Conservation (phyloP, 1,284 basidiomycete species). For the Heterobasidion annosum region DNA sequence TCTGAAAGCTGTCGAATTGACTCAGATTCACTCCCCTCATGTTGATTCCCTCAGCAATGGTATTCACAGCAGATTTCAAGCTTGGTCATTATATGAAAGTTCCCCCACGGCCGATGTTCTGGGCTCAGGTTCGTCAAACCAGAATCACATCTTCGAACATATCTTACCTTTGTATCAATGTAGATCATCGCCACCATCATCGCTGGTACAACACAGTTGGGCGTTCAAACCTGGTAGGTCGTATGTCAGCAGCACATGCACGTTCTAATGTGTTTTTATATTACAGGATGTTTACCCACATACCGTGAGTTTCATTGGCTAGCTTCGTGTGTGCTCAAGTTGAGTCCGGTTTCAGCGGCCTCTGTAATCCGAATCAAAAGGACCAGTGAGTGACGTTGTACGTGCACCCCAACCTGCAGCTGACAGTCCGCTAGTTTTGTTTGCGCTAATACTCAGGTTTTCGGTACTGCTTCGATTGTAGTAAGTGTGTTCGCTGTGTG, state of each 20-base stretch:
- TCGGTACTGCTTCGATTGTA: constrained; percentile 35
- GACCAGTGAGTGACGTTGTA: not conserved
- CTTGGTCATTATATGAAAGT: constrained; percentile 48
- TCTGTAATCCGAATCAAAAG: constrained; percentile 28
- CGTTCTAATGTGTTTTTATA: not conserved
- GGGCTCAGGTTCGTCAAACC: constrained; percentile 22
- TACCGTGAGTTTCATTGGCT: constrained; percentile 18
- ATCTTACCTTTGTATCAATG: too few species aligned
- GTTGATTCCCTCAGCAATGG: constrained; percentile 17
- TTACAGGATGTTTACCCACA: constrained; percentile 35
- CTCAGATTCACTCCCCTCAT: not conserved
- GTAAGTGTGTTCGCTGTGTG: not conserved
- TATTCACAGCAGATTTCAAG: constrained; percentile 43
- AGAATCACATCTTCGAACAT: too few species aligned
- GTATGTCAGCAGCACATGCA: not conserved
- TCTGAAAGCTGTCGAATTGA: not conserved
- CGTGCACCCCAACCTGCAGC: not conserved
- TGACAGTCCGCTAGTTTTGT: constrained; percentile 3
- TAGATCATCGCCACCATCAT: constrained; percentile 35
- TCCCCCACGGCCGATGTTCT: constrained; percentile 40
- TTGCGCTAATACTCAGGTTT: constrained; percentile 30
- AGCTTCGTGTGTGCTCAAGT: not conserved
- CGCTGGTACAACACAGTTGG: constrained; percentile 35
- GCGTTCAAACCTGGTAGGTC: constrained; percentile 33
- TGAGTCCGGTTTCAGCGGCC: constrained; percentile 3